A percentile compares a stretch with the other conserved stretches of the same genome.
These are phyloP conservation scores for Talaromyces islandicus DNA, from an alignment of 2,329 filamentous ascomycete genomes.

Conservation along the genomic window DNA sequence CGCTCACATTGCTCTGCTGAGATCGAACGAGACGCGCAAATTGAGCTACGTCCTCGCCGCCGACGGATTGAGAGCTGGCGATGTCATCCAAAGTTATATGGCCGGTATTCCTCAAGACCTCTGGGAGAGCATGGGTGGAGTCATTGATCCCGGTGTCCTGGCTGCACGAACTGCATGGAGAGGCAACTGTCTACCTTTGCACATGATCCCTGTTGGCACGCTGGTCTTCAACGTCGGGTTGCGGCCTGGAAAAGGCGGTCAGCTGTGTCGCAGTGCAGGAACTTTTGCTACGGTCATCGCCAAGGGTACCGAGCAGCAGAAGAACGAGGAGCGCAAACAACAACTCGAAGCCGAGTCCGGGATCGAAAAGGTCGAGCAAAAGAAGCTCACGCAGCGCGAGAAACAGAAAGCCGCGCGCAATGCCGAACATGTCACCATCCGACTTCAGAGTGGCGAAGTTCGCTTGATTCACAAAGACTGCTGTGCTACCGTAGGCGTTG, in stretches of 20 bases:
- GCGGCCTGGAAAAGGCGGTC: slow-evolving; percentile 63
- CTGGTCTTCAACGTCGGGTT: slow-evolving; percentile 85
- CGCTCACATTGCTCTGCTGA: slow-evolving; percentile 85
- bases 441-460: slow-evolving; percentile 87
- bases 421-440: slow-evolving; percentile 73
- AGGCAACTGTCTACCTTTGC: slow-evolving; percentile 89
- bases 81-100: slow-evolving; percentile 87
- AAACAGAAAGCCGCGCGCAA: slow-evolving; percentile 49
- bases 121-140: slow-evolving; percentile 84
- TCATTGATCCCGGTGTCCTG: slow-evolving; percentile 89
- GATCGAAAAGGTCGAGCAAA: slow-evolving; percentile 43
- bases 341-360: slow-evolving; percentile 38
- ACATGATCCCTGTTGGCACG: slow-evolving; percentile 94
- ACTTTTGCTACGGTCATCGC: slow-evolving; percentile 84
- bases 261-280: slow-evolving; percentile 91
- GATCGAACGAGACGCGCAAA: slow-evolving; percentile 63
- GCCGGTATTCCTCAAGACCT: slow-evolving; percentile 81
- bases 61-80: slow-evolving; percentile 86
- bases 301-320: slow-evolving; percentile 69
- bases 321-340: slow-evolving; percentile 18
- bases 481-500: slow-evolving; percentile 87
- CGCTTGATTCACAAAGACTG: slow-evolving; percentile 85
- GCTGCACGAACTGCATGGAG: slow-evolving; percentile 90
- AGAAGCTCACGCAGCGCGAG: slow-evolving; percentile 31
- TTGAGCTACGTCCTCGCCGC: slow-evolving; percentile 93